Evolutionary conservation across 2,329 filamentous ascomycete genomes (phyloP).

Genomic region (Passalora sequoiae): DNA sequence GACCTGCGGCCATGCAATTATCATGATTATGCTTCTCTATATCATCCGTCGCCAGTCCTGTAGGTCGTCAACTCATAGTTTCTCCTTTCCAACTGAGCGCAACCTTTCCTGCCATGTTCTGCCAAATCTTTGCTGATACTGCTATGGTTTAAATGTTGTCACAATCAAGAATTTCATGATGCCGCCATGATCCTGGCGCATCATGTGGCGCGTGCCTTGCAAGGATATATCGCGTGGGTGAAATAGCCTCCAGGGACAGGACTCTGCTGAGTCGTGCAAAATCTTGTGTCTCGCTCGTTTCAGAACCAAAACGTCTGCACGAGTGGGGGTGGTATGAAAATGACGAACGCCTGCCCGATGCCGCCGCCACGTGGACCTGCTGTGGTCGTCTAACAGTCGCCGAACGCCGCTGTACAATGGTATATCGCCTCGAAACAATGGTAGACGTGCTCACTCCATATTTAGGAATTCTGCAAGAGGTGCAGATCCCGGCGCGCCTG

Average conservation of each 20-base stretch:
- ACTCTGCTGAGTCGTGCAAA: background rate
- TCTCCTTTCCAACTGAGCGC: background rate
- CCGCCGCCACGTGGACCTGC: slow-evolving; percentile 2
- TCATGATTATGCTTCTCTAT: slow-evolving; percentile 3
- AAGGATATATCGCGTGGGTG: too few relatives aligned
- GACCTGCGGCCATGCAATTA: slow-evolving; percentile 1
- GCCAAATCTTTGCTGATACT: slow-evolving; percentile 2
- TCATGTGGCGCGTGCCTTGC: background rate
- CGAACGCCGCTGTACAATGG: slow-evolving; percentile 2
- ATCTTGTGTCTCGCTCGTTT: background rate
- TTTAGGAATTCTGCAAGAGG: slow-evolving; percentile 5
- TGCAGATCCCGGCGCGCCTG: background rate
- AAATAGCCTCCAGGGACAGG: background rate
- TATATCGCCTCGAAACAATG: slow-evolving; percentile 1
- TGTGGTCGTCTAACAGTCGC: background rate
- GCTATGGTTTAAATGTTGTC: background rate
- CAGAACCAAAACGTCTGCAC: background rate
- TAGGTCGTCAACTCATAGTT: background rate
- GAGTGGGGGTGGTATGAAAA: background rate
- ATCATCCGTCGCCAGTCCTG: slow-evolving; percentile 1
- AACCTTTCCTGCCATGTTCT: background rate
- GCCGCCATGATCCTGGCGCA: background rate
- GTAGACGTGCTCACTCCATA: background rate
- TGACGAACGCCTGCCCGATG: background rate
- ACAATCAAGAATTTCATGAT: background rate